Conservation (phyloP, 192 early-diverging fungal genomes). For the Gamsiella multidivaricata region DNA sequence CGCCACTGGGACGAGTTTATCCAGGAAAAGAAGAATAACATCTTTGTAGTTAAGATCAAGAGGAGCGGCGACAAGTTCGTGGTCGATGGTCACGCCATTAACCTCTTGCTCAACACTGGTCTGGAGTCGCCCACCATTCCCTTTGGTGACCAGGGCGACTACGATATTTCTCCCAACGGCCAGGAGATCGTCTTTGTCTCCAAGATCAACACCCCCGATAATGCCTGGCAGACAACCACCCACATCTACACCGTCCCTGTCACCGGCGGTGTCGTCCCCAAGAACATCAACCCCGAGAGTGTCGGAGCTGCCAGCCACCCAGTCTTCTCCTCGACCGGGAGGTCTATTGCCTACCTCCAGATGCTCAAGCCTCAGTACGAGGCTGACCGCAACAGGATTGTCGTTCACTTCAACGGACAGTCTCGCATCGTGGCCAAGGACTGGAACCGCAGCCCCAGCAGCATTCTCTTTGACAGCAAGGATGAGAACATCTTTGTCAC, state of each 20-base stretch:
- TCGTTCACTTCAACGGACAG: slow-evolving; percentile 59
- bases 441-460: slow-evolving; percentile 73
- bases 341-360: slow-evolving; percentile 77
- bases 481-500: slow-evolving; percentile 64
- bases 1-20: slow-evolving; percentile 84
- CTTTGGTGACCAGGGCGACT: slow-evolving; percentile 69
- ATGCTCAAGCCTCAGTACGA: slow-evolving; percentile 79
- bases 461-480: slow-evolving; percentile 71
- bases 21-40: slow-evolving; percentile 69
- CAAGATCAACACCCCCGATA: slow-evolving; percentile 68
- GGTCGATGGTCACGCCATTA: slow-evolving; percentile 61
- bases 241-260: slow-evolving; percentile 75
- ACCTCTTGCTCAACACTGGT: slow-evolving; percentile 61
- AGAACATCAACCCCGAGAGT: slow-evolving; percentile 56
- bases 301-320: slow-evolving; percentile 73
- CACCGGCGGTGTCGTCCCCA: slow-evolving; percentile 57
- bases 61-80: slow-evolving; percentile 50
- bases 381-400: slow-evolving; percentile 79
- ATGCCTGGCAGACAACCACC: slow-evolving; percentile 83
- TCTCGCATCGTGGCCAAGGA: slow-evolving; percentile 58
- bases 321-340: slow-evolving; percentile 71
- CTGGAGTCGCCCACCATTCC: slow-evolving; percentile 63
- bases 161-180: slow-evolving; percentile 75
- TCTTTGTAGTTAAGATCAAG: slow-evolving; percentile 64
- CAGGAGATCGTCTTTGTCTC: slow-evolving; percentile 75